Conservation (phyloP, 129 eudicot genomes). For the Escallonia herrerae region DNA sequence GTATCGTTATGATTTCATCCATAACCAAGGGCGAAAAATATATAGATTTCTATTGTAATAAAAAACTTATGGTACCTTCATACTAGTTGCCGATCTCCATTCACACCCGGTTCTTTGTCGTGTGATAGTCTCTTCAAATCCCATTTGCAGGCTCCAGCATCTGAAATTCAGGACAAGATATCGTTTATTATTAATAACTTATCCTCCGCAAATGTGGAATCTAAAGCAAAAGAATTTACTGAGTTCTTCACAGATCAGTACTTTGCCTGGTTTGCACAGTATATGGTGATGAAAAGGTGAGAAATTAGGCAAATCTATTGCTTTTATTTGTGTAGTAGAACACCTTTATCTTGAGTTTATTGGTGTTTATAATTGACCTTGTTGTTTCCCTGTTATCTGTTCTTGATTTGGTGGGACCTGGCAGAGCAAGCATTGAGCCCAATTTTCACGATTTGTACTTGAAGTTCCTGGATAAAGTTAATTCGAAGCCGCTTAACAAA, state of each 20-base stretch:
- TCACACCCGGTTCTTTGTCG: too few relatives aligned
- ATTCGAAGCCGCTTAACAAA: slow-evolving; percentile 54
- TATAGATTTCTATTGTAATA: too few relatives aligned
- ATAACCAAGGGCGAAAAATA: too few relatives aligned
- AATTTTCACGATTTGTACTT: slow-evolving; percentile 91
- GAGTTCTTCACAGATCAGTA: slow-evolving; percentile 72
- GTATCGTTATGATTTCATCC: too few relatives aligned
- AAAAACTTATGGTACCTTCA: too few relatives aligned
- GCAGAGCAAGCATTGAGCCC: slow-evolving; percentile 93
- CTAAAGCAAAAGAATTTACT: slow-evolving; percentile 84
- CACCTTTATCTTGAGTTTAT: neutral
- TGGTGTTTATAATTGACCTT: neutral
- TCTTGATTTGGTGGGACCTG: neutral
- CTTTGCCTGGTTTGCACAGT: slow-evolving; percentile 97
- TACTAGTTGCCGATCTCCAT: too few relatives aligned
- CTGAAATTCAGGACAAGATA: slow-evolving; percentile 89
- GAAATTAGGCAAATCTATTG: neutral
- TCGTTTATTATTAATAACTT: slow-evolving; percentile 80
- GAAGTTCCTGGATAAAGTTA: slow-evolving; percentile 91
- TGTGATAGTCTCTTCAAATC: neutral
- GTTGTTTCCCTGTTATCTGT: slow-evolving; percentile 7
- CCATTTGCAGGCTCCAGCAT: slow-evolving; percentile 75
- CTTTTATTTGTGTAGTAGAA: neutral
- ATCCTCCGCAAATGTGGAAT: slow-evolving; percentile 63
- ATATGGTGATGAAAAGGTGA: slow-evolving; percentile 97